Evolutionary conservation across 2,329 filamentous ascomycete species (phyloP).

Genomic region (Lachnellula subtilissima): DNA sequence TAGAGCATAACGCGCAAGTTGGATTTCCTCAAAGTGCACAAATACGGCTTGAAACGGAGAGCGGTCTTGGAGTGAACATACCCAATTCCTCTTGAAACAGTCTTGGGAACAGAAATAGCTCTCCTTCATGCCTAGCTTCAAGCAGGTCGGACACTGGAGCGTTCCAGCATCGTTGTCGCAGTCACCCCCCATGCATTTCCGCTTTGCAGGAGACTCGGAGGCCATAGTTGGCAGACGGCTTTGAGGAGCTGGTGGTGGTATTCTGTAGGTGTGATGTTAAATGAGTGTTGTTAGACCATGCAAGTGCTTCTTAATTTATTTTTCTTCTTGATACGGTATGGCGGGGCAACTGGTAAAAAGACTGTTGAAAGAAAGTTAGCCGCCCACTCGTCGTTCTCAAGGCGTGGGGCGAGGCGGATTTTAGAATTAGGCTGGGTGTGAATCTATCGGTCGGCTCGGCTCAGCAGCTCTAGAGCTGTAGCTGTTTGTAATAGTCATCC

Average conservation of each 20-base stretch:
- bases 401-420: slow-evolving; percentile 6
- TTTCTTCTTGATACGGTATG: slow-evolving; percentile 3
- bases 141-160: slow-evolving; percentile 90
- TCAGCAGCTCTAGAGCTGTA: background rate
- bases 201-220: slow-evolving; percentile 48
- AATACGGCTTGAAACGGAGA: background rate
- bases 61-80: slow-evolving; percentile 44
- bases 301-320: background rate
- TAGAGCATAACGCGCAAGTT: background rate
- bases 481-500: slow-evolving; percentile 15
- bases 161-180: slow-evolving; percentile 82
- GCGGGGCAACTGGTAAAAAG: slow-evolving; percentile 13
- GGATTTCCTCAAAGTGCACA: background rate
- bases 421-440: slow-evolving; percentile 6
- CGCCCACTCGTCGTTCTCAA: slow-evolving; percentile 13
- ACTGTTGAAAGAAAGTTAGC: slow-evolving; percentile 12
- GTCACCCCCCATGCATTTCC: slow-evolving; percentile 74
- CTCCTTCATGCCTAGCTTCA: slow-evolving; percentile 81
- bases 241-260: background rate
- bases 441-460: background rate
- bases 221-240: slow-evolving; percentile 12
- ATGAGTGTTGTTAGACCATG: background rate
- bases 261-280: background rate
- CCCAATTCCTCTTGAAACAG: slow-evolving; percentile 99
- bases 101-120: slow-evolving; percentile 98